Percentiles rank a stretch among this genome's conserved stretches.
phyloP scores from a whole-genome alignment of 2,329 filamentous ascomycete species.

The Ophiobolus disseminans region DNA sequence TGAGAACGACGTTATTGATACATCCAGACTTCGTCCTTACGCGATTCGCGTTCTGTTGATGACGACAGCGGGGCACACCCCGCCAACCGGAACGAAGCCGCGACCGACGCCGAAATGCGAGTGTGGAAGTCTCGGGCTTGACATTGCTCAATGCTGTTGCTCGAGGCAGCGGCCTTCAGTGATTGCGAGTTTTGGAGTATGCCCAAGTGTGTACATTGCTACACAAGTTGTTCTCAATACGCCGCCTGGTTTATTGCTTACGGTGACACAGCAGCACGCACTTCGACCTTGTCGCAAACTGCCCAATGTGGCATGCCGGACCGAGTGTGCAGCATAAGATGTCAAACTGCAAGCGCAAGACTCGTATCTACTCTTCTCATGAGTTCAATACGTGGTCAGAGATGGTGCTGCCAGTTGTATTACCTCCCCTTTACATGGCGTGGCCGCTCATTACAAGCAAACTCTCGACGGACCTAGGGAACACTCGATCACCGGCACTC shows the following conservation, averaged over 20 bases:
- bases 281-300: too few relatives aligned
- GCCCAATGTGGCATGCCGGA: not conserved
- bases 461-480: not conserved
- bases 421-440: too few relatives aligned
- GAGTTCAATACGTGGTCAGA: too few relatives aligned
- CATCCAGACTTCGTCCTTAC: too few relatives aligned
- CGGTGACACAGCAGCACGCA: not conserved
- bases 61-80: conserved; percentile 21
- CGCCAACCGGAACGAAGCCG: conserved; percentile 14
- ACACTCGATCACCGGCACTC: conserved; percentile 1
- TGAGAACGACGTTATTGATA: too few relatives aligned
- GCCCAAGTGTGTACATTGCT: not conserved
- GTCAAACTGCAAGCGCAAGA: not conserved
- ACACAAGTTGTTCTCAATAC: not conserved
- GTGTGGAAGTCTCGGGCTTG: not conserved
- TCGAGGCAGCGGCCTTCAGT: not conserved
- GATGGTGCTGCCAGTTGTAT: not conserved
- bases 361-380: too few relatives aligned
- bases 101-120: conserved; percentile 6
- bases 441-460: not conserved
- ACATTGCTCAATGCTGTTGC: not conserved
- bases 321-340: too few relatives aligned
- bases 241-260: not conserved
- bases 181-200: not conserved
- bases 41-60: conserved; percentile 3